Evolutionary conservation across 2,329 filamentous ascomycete species (phyloP), one percentile per base, ranked within the genome.

Genomic region (Colletotrichum paranaense): DNA sequence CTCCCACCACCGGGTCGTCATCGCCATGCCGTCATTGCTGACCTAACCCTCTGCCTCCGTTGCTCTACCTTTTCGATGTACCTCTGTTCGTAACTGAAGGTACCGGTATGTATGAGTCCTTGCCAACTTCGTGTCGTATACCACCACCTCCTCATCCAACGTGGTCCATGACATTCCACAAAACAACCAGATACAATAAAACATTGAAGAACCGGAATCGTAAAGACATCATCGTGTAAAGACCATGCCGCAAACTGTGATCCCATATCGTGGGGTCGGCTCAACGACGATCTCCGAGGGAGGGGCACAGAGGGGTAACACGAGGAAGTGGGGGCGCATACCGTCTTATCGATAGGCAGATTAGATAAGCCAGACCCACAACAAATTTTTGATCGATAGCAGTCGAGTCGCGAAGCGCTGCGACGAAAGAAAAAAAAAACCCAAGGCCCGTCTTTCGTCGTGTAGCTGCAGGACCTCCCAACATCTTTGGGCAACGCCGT

Each of bases 401-500:
- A 53, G 72, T 57, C 49, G 52, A 62, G 60, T 71, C 71, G 71
- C 71, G 70, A 55, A n/a, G 42, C 62, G 59, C 32, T 56, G 14
- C 24, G 56, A 55, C 11, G 49, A 22, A 32, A 65, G 62, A 68
- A 65, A 65, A 68, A 62, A 71, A 65, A 35, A 49, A 14, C 24
- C 32, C 46, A 32, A 56, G 22, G 46, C 55, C 58, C 14, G n/a
- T 58, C 59, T 32, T 28, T 65, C 49, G 62, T 49, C 46, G 49
- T 70, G 38, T n/a, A 62, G 42, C 63, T 53, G 28, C 67, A 73
- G 67, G 59, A 64, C 24, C 24, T 28, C 59, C 46, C 62, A 71
- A 56, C 28, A 53, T 16, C 30, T 24, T n/a, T 68, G 49, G 69
- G 52, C 53, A 46, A 57, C 60, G 74, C 81, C 82, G 88, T 76